A percentile compares a stretch with the other conserved stretches of the same genome.
phyloP scores from a whole-genome alignment of 495 filamentous ascomycete species.

The Letharia lupina region DNA sequence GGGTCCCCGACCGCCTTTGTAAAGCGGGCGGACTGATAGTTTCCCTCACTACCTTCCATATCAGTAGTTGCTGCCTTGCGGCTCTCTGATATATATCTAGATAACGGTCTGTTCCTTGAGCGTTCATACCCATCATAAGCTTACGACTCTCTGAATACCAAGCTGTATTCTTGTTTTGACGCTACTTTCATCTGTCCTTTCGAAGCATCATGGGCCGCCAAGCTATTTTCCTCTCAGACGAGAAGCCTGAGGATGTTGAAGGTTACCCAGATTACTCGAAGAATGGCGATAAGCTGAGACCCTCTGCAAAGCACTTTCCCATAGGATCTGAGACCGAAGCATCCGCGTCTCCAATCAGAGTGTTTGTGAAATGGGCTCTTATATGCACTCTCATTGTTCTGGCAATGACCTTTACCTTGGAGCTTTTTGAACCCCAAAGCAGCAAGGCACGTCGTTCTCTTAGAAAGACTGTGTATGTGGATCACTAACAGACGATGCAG shows the following conservation, averaged over 20 bases:
- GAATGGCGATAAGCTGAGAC: not conserved
- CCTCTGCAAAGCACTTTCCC: not conserved
- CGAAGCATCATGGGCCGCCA: conserved; percentile 7
- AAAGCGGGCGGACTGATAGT: not conserved
- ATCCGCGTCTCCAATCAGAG: not conserved
- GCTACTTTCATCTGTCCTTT: not conserved
- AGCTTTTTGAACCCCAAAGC: not conserved
- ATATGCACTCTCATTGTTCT: conserved; percentile 1
- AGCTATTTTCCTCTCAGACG: conserved; percentile 11
- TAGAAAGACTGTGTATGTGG: not conserved
- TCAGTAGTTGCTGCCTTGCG: not conserved
- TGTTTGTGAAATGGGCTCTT: conserved; percentile 8
- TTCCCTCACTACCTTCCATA: not conserved
- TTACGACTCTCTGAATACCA: not conserved
- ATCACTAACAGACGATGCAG: conserved; percentile 1
- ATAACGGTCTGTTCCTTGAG: not conserved
- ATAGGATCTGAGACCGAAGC: not conserved
- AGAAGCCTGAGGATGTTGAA: conserved; percentile 8
- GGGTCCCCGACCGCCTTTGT: not conserved
- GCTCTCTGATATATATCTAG: not conserved
- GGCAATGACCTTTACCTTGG: conserved; percentile 8
- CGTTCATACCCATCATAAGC: not conserved
- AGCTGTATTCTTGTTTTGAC: not conserved
- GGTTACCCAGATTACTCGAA: not conserved
- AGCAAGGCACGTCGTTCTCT: conserved; percentile 8